A percentile compares a stretch with the other conserved stretches of the same genome.
Evolutionary conservation across 108 stramenopile species (phyloP).

Genomic region (Nannochloropsis gaditana): DNA sequence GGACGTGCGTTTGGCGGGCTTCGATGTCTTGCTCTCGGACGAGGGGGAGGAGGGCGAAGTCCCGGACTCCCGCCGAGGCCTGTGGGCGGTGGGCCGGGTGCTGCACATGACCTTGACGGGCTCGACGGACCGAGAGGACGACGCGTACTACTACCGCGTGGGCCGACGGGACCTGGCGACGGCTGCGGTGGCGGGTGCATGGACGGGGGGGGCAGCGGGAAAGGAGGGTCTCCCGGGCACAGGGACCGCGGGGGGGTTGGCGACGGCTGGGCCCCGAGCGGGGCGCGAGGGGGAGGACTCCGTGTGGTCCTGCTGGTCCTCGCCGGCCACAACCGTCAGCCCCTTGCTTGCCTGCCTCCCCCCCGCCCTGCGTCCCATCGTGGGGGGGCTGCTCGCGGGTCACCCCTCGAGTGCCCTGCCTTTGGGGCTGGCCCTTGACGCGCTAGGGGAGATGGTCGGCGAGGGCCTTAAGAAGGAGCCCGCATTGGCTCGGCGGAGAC

Average conservation of each 20-base stretch:
- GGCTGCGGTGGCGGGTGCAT: background rate
- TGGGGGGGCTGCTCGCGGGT: background rate
- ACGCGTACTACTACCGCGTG: background rate
- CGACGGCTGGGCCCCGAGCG: background rate
- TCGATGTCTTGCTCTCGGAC: background rate
- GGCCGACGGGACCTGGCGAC: background rate
- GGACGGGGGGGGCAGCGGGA: background rate
- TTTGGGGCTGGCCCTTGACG: background rate
- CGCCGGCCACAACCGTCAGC: background rate
- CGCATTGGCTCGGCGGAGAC: background rate
- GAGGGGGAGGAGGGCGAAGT: background rate
- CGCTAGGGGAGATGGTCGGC: background rate
- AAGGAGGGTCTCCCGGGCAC: background rate
- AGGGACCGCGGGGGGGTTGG: background rate
- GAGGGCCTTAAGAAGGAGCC: background rate
- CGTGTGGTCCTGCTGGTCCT: background rate
- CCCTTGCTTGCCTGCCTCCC: background rate
- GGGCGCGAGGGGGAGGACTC: background rate
- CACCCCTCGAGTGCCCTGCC: background rate
- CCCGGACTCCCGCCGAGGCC: background rate
- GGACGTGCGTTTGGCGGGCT: background rate
- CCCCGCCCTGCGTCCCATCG: background rate
- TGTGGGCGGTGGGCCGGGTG: slow-evolving; percentile 11
- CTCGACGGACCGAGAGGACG: background rate
- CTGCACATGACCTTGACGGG: background rate